Evolutionary conservation across 1,139 yeast genomes (phyloP).

Genomic region (Suhomyces coccinellae): DNA sequence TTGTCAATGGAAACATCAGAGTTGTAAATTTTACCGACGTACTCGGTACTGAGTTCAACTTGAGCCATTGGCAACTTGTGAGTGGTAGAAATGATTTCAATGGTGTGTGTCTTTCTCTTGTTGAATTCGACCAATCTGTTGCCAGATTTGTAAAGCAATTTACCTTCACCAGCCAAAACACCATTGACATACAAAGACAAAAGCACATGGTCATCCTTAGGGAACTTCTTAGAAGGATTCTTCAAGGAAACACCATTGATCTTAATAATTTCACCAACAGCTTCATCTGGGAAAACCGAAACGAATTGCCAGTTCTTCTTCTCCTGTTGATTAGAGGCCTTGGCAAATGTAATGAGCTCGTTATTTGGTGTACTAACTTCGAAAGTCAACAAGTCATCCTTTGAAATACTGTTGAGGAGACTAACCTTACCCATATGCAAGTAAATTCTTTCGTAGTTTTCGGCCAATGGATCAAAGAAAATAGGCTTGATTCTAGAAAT

Average conservation of each 20-base stretch:
- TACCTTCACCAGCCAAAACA: conserved; percentile 57
- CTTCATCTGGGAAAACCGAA: conserved; percentile 75
- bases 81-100: conserved; percentile 37
- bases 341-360: conserved; percentile 54
- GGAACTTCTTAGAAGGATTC: conserved; percentile 31
- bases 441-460: conserved; percentile 60
- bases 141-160: conserved; percentile 42
- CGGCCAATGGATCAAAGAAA: conserved; percentile 62
- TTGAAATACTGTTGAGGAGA: conserved; percentile 32
- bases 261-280: conserved; percentile 67
- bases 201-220: conserved; percentile 54
- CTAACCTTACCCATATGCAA: conserved; percentile 55
- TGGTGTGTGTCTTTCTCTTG: conserved; percentile 35
- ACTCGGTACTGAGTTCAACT: conserved; percentile 60
- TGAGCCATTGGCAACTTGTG: conserved; percentile 47
- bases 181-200: conserved; percentile 69
- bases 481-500: conserved; percentile 64
- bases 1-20: conserved; percentile 58
- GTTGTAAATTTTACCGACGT: conserved; percentile 70
- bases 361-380: conserved; percentile 51
- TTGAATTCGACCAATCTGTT: conserved; percentile 44
- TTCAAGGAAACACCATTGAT: conserved; percentile 54
- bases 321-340: conserved; percentile 65
- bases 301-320: conserved; percentile 67
- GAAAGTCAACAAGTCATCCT: conserved; percentile 47